These are phyloP conservation scores for Choiromyces venosus DNA, from an alignment of 495 filamentous ascomycete genomes.

Conservation along the genomic window DNA sequence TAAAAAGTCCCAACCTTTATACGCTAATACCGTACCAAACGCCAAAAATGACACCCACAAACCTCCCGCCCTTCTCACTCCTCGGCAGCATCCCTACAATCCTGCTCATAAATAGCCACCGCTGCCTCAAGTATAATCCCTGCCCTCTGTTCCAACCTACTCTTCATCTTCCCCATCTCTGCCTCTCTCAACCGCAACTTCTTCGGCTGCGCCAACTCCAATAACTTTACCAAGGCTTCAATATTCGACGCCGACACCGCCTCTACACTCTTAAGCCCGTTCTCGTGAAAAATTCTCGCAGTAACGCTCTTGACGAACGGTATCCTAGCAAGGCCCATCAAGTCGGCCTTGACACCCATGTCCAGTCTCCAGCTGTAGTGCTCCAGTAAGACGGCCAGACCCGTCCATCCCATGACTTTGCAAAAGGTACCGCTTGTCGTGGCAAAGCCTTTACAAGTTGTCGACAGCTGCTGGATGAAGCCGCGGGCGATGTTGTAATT, in stretches of 20 bases:
- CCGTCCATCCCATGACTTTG: constrained; percentile 66
- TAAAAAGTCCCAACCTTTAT: background rate
- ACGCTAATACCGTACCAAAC: background rate
- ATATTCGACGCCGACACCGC: constrained; percentile 63
- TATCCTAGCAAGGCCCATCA: constrained; percentile 67
- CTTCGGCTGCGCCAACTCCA: constrained; percentile 58
- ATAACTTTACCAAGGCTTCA: constrained; percentile 61
- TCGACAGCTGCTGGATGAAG: constrained; percentile 64
- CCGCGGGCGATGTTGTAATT: constrained; percentile 69
- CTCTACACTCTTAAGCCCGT: constrained; percentile 64
- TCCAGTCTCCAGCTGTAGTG: constrained; percentile 72
- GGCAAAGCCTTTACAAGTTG: constrained; percentile 73
- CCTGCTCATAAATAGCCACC: constrained; percentile 53
- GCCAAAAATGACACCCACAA: background rate
- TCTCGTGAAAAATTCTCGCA: constrained; percentile 70
- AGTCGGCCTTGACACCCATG: constrained; percentile 66
- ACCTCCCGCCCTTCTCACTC: constrained; percentile 27
- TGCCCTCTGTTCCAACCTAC: constrained; percentile 62
- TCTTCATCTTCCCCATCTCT: constrained; percentile 58
- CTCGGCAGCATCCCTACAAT: constrained; percentile 25
- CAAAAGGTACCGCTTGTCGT: constrained; percentile 73
- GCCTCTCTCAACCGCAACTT: constrained; percentile 56
- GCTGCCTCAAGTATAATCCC: constrained; percentile 64
- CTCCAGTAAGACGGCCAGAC: constrained; percentile 67
- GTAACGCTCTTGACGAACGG: constrained; percentile 74